Conservation (phyloP, 2,329 filamentous ascomycete species). For the Hansfordia pulvinata region DNA sequence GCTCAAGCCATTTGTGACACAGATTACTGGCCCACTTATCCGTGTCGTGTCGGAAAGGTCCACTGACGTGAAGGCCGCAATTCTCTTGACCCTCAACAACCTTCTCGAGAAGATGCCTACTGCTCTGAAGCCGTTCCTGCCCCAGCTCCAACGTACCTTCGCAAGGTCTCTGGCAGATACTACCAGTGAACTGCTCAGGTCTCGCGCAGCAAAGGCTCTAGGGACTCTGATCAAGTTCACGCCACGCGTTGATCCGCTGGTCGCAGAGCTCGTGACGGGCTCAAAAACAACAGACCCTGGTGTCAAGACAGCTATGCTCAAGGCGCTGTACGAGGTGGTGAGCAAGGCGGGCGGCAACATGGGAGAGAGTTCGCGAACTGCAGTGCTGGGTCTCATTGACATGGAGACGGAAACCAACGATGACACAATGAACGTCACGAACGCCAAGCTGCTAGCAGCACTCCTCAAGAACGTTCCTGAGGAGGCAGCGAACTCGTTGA, state of each 20-base stretch:
- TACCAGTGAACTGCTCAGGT: constrained; percentile 76
- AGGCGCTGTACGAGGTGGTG: constrained; percentile 90
- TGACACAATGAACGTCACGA: constrained; percentile 71
- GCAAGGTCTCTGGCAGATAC: constrained; percentile 90
- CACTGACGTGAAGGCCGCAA: constrained; percentile 89
- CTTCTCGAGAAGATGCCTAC: constrained; percentile 91
- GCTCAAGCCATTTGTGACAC: constrained; percentile 88
- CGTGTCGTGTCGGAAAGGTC: constrained; percentile 95
- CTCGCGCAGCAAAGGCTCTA: constrained; percentile 81
- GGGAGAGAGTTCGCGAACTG: constrained; percentile 75
- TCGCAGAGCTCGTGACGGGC: constrained; percentile 84
- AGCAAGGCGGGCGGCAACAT: constrained; percentile 91
- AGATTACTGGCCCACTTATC: constrained; percentile 94
- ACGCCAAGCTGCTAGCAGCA: constrained; percentile 79
- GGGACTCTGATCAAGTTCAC: constrained; percentile 94
- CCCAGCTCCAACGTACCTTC: constrained; percentile 92
- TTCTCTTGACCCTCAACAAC: constrained; percentile 87
- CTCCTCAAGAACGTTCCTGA: constrained; percentile 74
- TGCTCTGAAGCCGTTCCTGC: constrained; percentile 91
- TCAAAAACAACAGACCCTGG: constrained; percentile 80
- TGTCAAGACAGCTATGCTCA: constrained; percentile 91
- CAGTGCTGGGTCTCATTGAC: constrained; percentile 84
- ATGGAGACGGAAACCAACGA: constrained; percentile 65
- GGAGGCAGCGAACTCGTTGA: constrained; percentile 46
- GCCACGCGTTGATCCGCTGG: constrained; percentile 86